phyloP scores from a whole-genome alignment of 2,329 filamentous ascomycete genomes.

The Xylaria polymorpha region DNA sequence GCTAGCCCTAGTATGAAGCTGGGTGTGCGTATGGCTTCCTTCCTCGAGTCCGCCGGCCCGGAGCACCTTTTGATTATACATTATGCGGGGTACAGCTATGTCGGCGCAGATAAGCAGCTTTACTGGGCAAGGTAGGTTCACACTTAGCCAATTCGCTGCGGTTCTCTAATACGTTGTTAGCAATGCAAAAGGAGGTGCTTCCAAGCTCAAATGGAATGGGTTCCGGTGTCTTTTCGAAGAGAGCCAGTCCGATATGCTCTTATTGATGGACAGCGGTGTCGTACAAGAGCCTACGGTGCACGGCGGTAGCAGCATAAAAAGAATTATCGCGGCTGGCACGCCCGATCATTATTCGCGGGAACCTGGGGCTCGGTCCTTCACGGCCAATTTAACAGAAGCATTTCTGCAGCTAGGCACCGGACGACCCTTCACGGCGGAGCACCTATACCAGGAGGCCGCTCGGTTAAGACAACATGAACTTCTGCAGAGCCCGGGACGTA shows the following conservation, averaged over 20 bases:
- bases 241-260: slow-evolving; percentile 70
- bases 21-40: slow-evolving; percentile 68
- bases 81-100: slow-evolving; percentile 71
- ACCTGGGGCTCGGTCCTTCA: slow-evolving; percentile 66
- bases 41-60: slow-evolving; percentile 67
- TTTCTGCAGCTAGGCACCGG: slow-evolving; percentile 64
- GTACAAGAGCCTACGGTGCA: slow-evolving; percentile 62
- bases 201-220: slow-evolving; percentile 72
- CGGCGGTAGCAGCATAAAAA: slow-evolving; percentile 68
- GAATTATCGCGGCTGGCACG: slow-evolving; percentile 70
- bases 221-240: slow-evolving; percentile 72
- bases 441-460: slow-evolving; percentile 67
- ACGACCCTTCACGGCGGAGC: slow-evolving; percentile 67
- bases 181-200: slow-evolving; percentile 67
- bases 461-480: slow-evolving; percentile 59
- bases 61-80: slow-evolving; percentile 73
- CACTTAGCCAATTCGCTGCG: slow-evolving; percentile 36
- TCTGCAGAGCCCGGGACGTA: slow-evolving; percentile 55
- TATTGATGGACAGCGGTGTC: slow-evolving; percentile 72
- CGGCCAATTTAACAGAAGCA: slow-evolving; percentile 66
- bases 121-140: slow-evolving; percentile 74
- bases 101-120: slow-evolving; percentile 68
- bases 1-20: slow-evolving; percentile 71
- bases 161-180: slow-evolving; percentile 59
- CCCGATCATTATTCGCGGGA: slow-evolving; percentile 62